Percentiles rank a stretch among this genome's conserved stretches.
Conservation (phyloP, 225 moss, liverwort and hornwort genomes). For the Neckera pumila region DNA sequence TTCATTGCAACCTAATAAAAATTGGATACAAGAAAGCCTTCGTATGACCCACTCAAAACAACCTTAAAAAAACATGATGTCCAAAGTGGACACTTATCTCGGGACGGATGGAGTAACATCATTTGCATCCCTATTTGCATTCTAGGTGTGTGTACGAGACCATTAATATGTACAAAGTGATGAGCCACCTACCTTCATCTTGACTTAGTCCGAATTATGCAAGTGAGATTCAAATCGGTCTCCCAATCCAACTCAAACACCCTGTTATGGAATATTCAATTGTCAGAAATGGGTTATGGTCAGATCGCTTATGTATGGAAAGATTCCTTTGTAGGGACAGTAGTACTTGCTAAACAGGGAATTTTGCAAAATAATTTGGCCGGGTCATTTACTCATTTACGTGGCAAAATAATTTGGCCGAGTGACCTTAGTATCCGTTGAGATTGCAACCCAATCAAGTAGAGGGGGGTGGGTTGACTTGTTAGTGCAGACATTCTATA, state of each 20-base stretch:
- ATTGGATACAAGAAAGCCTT: background rate
- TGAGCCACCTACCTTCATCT: constrained; percentile 13
- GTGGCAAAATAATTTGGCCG: background rate
- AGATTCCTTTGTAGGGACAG: background rate
- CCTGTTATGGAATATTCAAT: background rate
- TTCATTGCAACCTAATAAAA: background rate
- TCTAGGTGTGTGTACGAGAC: background rate
- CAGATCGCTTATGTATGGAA: background rate
- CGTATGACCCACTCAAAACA: background rate
- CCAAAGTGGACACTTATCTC: too few species aligned
- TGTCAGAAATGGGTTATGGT: background rate
- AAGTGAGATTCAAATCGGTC: background rate
- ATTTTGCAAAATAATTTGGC: background rate
- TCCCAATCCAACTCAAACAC: background rate
- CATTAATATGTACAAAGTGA: background rate
- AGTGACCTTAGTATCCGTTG: background rate
- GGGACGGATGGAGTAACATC: background rate
- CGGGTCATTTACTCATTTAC: background rate
- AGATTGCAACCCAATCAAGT: background rate
- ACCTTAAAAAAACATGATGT: background rate
- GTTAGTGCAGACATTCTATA: background rate
- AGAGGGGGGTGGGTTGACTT: background rate
- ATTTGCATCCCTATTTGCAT: background rate
- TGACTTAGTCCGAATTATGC: background rate
- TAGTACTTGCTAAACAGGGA: background rate